Evolutionary conservation across 257 asterid species (phyloP).

Genomic region (Rhazya stricta): DNA sequence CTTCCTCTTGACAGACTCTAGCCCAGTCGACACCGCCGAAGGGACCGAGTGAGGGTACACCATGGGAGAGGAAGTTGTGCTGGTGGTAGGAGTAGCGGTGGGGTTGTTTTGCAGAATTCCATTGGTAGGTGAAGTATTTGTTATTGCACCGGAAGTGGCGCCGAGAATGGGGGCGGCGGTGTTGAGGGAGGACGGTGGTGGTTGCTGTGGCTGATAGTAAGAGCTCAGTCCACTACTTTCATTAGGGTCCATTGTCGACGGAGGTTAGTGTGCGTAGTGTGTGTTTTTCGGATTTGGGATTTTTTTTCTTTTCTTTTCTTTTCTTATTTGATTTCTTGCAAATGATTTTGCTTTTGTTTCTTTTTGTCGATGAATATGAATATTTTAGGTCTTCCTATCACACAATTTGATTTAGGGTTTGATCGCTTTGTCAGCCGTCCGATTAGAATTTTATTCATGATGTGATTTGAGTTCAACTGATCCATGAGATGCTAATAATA

Average conservation of each 20-base stretch:
- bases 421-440: constrained; percentile 15
- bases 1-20: constrained; percentile 39
- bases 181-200: constrained; percentile 18
- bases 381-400: background rate
- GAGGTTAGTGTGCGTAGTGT: constrained; percentile 17
- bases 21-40: constrained; percentile 29
- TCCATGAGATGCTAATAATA: background rate
- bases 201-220: constrained; percentile 38
- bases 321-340: constrained; percentile 13
- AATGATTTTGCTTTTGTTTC: background rate
- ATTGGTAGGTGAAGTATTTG: constrained; percentile 23
- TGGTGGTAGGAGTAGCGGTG: constrained; percentile 2
- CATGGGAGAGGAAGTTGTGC: constrained; percentile 22
- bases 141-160: constrained; percentile 4
- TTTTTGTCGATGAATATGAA: no score
- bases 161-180: constrained; percentile 20
- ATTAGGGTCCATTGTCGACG: constrained; percentile 44
- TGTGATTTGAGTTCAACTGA: background rate
- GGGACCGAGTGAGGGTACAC: constrained; percentile 38
- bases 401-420: constrained; percentile 1
- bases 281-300: constrained; percentile 25
- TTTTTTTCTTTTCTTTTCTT: constrained; percentile 14
- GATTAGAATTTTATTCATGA: constrained; percentile 6
- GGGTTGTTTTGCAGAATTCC: constrained; percentile 24
- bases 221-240: constrained; percentile 47